Evolutionary conservation across 2,329 filamentous ascomycete genomes (phyloP).

Genomic region (Beauveria sp.): DNA sequence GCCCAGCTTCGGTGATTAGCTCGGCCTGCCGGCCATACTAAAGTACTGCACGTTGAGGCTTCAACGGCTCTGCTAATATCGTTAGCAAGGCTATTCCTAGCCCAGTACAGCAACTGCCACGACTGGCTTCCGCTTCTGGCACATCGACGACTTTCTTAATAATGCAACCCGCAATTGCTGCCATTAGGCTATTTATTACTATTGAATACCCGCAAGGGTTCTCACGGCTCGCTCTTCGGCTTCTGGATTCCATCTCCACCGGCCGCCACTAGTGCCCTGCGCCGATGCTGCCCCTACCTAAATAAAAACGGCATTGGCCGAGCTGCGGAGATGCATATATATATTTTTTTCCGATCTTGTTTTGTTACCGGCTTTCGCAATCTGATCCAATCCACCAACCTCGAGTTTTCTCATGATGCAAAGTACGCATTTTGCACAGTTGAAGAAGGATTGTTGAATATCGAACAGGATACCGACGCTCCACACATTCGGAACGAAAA

Average conservation of each 20-base stretch:
- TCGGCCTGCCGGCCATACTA: not conserved
- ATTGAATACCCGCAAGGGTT: not conserved
- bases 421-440: not conserved
- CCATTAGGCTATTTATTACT: not conserved
- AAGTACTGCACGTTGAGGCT: not conserved
- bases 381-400: not conserved
- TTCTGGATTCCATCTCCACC: not conserved
- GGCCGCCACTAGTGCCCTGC: not conserved
- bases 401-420: not conserved
- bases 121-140: not conserved
- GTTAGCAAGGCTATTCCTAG: not conserved
- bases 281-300: not conserved
- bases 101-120: not conserved
- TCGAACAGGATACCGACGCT: not conserved
- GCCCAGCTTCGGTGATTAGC: not conserved
- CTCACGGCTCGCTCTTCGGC: conserved; percentile 6
- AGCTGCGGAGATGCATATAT: not conserved
- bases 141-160: not conserved
- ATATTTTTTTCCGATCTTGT: not conserved
- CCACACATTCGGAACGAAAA: not conserved
- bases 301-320: not conserved
- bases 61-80: not conserved
- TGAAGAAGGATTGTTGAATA: not conserved
- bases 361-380: not conserved
- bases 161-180: not conserved